These are phyloP conservation scores for Fusarium bactridioides DNA, from an alignment of 2,329 filamentous ascomycete genomes.

Conservation along the genomic window DNA sequence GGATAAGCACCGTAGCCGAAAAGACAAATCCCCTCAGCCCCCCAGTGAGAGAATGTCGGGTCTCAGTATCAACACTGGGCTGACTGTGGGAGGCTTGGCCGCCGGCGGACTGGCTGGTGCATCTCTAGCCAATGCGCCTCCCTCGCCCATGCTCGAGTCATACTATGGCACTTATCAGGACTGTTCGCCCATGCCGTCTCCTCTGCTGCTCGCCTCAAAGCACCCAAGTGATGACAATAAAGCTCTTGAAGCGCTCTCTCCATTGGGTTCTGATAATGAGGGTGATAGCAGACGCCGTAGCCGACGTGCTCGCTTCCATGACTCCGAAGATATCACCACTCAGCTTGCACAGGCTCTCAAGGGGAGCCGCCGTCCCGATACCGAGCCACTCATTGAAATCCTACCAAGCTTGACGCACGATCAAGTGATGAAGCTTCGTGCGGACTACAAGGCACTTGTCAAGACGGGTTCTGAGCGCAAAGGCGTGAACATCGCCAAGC, in stretches of 20 bases:
- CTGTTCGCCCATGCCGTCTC: conserved; percentile 92
- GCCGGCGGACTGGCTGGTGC: conserved; percentile 44
- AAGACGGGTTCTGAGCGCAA: conserved; percentile 77
- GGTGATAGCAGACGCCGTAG: conserved; percentile 55
- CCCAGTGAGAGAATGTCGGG: conserved; percentile 60
- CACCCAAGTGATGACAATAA: conserved; percentile 58
- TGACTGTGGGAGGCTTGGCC: conserved; percentile 41
- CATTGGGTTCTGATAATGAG: conserved; percentile 57
- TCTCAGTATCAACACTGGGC: conserved; percentile 57
- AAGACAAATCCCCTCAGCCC: conserved; percentile 58
- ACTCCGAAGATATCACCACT: conserved; percentile 80
- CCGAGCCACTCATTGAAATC: conserved; percentile 79
- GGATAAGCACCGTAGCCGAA: conserved; percentile 28
- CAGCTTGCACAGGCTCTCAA: conserved; percentile 79
- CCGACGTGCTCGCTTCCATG: conserved; percentile 80
- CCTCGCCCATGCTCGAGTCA: conserved; percentile 87
- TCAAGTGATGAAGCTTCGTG: conserved; percentile 85
- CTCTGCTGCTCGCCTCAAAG: conserved; percentile 65
- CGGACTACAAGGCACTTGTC: conserved; percentile 89
- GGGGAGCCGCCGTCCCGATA: conserved; percentile 70
- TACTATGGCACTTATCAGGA: conserved; percentile 95
- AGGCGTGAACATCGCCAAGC: conserved; percentile 85
- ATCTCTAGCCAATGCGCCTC: conserved; percentile 68
- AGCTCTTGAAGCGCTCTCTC: conserved; percentile 60
- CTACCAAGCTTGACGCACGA: conserved; percentile 85